phyloP scores from a whole-genome alignment of 2,329 filamentous ascomycete genomes.

The Penicillium corylophilum region DNA sequence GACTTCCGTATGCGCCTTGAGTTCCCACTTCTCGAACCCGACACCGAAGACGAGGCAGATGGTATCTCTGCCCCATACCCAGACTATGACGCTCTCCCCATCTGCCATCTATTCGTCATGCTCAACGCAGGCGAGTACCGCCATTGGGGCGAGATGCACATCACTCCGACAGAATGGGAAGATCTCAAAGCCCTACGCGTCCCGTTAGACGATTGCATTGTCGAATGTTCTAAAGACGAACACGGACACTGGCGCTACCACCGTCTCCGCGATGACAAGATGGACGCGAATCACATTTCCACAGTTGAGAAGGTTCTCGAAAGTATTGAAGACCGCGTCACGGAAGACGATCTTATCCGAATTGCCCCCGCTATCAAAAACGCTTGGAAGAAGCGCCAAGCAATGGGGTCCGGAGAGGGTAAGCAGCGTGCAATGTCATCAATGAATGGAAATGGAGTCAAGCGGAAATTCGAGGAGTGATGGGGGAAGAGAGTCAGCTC shows the following conservation, averaged over 20 bases:
- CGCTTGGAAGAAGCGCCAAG: slow-evolving; percentile 70
- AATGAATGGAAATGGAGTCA: slow-evolving; percentile 37
- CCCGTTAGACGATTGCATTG: slow-evolving; percentile 79
- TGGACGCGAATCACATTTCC: slow-evolving; percentile 81
- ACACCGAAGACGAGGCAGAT: slow-evolving; percentile 65
- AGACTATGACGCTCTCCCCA: slow-evolving; percentile 79
- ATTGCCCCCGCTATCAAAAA: slow-evolving; percentile 70
- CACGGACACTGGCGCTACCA: slow-evolving; percentile 78
- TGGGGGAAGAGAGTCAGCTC: slow-evolving; percentile 2
- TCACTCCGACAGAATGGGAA: slow-evolving; percentile 81
- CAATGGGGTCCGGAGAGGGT: slow-evolving; percentile 33
- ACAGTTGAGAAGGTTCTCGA: slow-evolving; percentile 84
- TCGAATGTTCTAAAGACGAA: slow-evolving; percentile 83
- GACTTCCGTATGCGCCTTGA: slow-evolving; percentile 80
- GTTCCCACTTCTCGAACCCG: slow-evolving; percentile 71
- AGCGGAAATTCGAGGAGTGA: slow-evolving; percentile 45
- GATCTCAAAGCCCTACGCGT: slow-evolving; percentile 69
- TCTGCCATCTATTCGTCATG: slow-evolving; percentile 70
- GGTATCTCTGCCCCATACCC: slow-evolving; percentile 62
- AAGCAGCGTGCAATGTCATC: slow-evolving; percentile 26
- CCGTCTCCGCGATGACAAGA: slow-evolving; percentile 89
- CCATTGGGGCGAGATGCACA: slow-evolving; percentile 64
- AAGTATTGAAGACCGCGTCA: slow-evolving; percentile 83
- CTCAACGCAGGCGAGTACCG: slow-evolving; percentile 65
- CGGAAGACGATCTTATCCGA: slow-evolving; percentile 73